A percentile compares a stretch with the other conserved stretches of the same genome.
phyloP scores from a whole-genome alignment of 345 rosid genomes.

The Litchi chinensis region DNA sequence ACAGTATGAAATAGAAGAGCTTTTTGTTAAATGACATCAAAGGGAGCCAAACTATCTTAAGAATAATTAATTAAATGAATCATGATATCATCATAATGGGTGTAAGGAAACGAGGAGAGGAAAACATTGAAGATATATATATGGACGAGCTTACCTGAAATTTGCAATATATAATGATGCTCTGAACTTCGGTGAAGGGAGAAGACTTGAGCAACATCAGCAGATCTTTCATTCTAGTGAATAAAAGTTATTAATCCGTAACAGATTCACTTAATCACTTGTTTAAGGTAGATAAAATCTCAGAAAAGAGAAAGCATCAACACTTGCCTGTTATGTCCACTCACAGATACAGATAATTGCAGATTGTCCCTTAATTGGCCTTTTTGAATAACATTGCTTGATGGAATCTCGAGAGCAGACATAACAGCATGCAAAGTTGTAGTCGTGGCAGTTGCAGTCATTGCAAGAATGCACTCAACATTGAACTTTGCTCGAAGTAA shows the following conservation, averaged over 20 bases:
- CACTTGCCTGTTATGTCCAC: conserved; percentile 71
- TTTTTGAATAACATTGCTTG: conserved; percentile 73
- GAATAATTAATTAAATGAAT: conserved; percentile 1
- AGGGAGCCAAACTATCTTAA: conserved; percentile 5
- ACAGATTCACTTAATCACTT: conserved; percentile 9
- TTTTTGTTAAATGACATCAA: neutral
- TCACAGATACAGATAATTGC: conserved; percentile 70
- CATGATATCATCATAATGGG: neutral
- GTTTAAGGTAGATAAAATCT: neutral
- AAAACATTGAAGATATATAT: conserved; percentile 7
- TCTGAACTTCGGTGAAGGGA: conserved; percentile 61
- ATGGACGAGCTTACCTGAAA: conserved; percentile 64
- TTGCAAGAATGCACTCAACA: conserved; percentile 80
- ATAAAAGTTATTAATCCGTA: conserved; percentile 20
- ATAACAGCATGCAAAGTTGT: conserved; percentile 73
- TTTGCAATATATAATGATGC: conserved; percentile 94
- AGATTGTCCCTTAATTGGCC: conserved; percentile 71
- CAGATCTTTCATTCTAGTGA: conserved; percentile 80
- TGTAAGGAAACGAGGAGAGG: conserved; percentile 5
- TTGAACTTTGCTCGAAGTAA: conserved; percentile 62
- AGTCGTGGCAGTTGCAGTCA: conserved; percentile 94
- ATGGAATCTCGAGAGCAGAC: conserved; percentile 88
- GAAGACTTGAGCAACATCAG: conserved; percentile 66
- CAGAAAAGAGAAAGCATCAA: conserved; percentile 11
- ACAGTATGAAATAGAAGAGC: neutral